These are phyloP conservation scores for Naganishia friedmannii DNA, from an alignment of 768 basidiomycete genomes.

Conservation along the genomic window DNA sequence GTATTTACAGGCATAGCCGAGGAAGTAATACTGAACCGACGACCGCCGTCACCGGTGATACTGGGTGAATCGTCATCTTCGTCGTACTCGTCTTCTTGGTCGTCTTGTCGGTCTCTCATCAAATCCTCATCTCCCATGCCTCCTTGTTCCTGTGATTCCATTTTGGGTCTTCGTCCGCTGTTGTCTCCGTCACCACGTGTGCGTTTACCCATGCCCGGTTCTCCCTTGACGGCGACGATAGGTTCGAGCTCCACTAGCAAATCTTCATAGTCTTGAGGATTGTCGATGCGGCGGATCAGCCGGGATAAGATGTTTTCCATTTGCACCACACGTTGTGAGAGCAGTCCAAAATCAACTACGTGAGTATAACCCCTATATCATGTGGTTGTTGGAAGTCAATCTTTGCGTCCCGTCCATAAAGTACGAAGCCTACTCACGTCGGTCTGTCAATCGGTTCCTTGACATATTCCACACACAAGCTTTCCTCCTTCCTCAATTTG, in stretches of 20 bases:
- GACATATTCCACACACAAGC: slow-evolving; percentile 23
- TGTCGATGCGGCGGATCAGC: slow-evolving; percentile 10
- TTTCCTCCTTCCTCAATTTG: slow-evolving; percentile 14
- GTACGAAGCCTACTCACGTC: neutral
- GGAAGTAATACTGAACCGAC: slow-evolving; percentile 8
- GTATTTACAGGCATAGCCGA: neutral
- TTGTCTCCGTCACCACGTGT: neutral
- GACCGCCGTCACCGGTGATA: slow-evolving; percentile 1
- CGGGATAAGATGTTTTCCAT: slow-evolving; percentile 24
- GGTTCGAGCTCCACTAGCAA: slow-evolving; percentile 16
- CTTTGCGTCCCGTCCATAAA: no score
- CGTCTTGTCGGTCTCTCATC: neutral
- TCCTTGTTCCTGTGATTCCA: neutral
- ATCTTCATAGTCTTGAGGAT: slow-evolving; percentile 19
- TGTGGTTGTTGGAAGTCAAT: neutral
- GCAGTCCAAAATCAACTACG: slow-evolving; percentile 20
- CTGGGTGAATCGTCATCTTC: slow-evolving; percentile 16
- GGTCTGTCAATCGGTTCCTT: slow-evolving; percentile 30
- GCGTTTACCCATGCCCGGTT: slow-evolving; percentile 5
- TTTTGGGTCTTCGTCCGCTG: neutral
- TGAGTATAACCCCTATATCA: slow-evolving; percentile 15
- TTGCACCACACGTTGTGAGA: slow-evolving; percentile 16
- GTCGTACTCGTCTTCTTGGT: slow-evolving; percentile 10
- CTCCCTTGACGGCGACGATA: slow-evolving; percentile 16
- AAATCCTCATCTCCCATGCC: neutral